phyloP scores from a whole-genome alignment of 331 rosid genomes.

The Ulmus americana region DNA sequence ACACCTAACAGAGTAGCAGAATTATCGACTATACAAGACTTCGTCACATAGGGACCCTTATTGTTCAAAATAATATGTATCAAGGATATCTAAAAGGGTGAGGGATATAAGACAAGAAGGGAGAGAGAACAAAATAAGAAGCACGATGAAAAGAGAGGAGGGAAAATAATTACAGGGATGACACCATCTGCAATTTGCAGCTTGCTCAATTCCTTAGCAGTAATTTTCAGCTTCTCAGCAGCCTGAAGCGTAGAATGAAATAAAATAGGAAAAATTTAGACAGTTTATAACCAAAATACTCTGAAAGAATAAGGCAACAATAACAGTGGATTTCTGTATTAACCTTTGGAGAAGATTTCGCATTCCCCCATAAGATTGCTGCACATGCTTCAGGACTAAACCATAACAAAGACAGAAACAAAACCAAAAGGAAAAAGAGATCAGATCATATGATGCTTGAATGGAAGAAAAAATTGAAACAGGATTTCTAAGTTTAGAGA shows the following conservation, averaged over 20 bases:
- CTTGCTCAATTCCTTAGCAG: conserved; percentile 58
- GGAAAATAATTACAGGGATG: conserved; percentile 62
- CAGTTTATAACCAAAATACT: background rate
- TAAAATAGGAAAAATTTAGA: conserved; percentile 7
- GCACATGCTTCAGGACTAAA: conserved; percentile 96
- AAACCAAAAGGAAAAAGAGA: conserved; percentile 26
- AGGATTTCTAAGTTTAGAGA: background rate
- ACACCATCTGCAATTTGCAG: conserved; percentile 75
- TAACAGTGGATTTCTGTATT: conserved; percentile 6
- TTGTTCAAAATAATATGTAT: too few species aligned
- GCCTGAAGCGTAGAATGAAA: conserved; percentile 50
- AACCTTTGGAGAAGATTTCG: conserved; percentile 91
- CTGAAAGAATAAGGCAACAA: conserved; percentile 1
- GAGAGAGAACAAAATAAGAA: too few species aligned
- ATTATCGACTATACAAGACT: too few species aligned
- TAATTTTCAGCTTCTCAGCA: conserved; percentile 75
- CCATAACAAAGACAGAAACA: conserved; percentile 31
- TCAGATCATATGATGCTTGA: conserved; percentile 16
- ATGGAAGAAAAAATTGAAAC: background rate
- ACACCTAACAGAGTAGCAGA: background rate
- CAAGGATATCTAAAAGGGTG: background rate
- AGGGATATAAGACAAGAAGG: background rate
- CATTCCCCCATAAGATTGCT: conserved; percentile 86
- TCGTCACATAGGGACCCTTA: too few species aligned
- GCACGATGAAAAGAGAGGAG: background rate